A percentile compares a stretch with the other conserved stretches of the same genome.
phyloP scores from a whole-genome alignment of 2,329 filamentous ascomycete species.

The Talaromyces atroroseus region DNA sequence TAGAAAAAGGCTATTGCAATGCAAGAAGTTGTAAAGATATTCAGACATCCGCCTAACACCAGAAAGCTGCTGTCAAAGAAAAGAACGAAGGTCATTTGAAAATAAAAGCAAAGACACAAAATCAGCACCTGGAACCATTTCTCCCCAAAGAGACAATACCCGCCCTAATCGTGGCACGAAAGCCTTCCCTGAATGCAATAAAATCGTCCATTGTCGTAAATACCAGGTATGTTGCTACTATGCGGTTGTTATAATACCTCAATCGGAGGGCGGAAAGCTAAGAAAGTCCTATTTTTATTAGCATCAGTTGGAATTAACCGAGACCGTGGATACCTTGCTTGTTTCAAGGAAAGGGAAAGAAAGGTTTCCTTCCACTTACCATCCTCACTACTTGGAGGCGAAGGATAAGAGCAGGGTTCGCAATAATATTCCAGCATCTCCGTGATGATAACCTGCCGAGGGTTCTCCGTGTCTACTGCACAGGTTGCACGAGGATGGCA shows the following conservation, averaged over 20 bases:
- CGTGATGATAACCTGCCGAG: conserved; percentile 6
- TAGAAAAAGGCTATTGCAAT: not conserved
- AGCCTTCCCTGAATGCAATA: not conserved
- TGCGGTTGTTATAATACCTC: not conserved
- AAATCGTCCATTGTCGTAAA: not conserved
- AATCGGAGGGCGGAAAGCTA: not conserved
- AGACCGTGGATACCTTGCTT: not conserved
- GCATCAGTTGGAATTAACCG: not conserved
- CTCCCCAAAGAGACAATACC: not conserved
- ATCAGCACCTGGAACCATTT: not conserved
- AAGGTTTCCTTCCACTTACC: not conserved
- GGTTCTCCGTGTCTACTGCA: conserved; percentile 5
- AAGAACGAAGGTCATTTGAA: not conserved
- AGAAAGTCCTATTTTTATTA: not conserved
- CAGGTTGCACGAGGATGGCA: conserved; percentile 7
- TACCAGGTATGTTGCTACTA: not conserved
- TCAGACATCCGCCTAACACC: not conserved
- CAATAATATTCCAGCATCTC: conserved; percentile 8
- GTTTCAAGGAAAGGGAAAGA: not conserved
- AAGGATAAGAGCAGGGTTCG: conserved; percentile 6
- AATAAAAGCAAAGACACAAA: not conserved
- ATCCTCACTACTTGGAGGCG: conserved; percentile 7
- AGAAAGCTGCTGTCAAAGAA: not conserved
- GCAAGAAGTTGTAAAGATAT: not conserved
- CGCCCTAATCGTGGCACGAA: not conserved